Conservation (phyloP, 2,329 filamentous ascomycete species). For the Mollisia scopiformis region DNA sequence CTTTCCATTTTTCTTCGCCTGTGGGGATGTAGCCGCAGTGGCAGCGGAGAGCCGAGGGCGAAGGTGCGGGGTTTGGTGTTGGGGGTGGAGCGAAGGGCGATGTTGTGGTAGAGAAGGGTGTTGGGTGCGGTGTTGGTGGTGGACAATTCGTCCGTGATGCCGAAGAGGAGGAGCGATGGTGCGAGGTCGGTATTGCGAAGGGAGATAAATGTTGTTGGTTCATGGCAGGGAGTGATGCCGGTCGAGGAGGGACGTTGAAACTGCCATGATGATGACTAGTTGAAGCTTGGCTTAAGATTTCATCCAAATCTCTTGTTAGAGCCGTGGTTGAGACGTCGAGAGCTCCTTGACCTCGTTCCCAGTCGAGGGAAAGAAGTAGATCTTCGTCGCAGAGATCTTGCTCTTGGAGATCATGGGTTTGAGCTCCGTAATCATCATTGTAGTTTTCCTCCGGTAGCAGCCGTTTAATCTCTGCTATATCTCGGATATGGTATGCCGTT, state of each 20-base stretch:
- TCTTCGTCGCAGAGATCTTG: constrained; percentile 13
- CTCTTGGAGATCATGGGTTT: constrained; percentile 4
- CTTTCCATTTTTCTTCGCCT: constrained; percentile 32
- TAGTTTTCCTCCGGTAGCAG: constrained; percentile 27
- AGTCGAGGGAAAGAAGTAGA: background rate
- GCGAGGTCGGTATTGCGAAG: background rate
- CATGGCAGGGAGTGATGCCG: background rate
- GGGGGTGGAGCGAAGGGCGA: background rate
- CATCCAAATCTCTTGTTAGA: background rate
- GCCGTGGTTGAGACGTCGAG: background rate
- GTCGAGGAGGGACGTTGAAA: background rate
- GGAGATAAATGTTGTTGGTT: background rate
- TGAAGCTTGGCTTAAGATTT: background rate
- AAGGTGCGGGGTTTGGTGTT: background rate
- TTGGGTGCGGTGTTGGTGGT: background rate
- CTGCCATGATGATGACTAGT: background rate
- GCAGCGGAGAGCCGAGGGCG: background rate
- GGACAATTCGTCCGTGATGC: background rate
- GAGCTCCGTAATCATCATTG: constrained; percentile 9
- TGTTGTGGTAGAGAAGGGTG: background rate
- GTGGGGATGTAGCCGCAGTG: constrained; percentile 25
- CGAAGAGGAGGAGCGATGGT: background rate
- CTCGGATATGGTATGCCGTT: constrained; percentile 22
- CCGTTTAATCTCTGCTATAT: constrained; percentile 24
- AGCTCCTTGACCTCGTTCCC: background rate